These are phyloP conservation scores for Setaria viridis DNA, from an alignment of 202 grass and related monocot genomes.

Conservation along the genomic window DNA sequence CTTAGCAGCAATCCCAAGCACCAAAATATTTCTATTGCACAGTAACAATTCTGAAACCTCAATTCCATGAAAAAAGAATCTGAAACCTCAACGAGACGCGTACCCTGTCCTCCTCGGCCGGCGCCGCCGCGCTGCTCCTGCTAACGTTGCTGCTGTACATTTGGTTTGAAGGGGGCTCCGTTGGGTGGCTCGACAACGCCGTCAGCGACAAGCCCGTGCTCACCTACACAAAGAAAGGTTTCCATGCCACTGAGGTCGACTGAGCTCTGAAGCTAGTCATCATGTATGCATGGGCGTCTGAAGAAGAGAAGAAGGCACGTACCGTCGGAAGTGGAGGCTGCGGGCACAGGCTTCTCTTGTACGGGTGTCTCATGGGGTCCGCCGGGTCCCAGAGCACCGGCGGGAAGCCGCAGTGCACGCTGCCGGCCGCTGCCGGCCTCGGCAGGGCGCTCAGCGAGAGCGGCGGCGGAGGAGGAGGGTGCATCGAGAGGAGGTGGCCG, in stretches of 20 bases:
- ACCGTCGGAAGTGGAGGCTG: slow-evolving; percentile 63
- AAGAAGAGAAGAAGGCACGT: slow-evolving; percentile 11
- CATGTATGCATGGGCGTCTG: neutral
- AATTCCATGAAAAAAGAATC: neutral
- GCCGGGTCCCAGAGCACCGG: slow-evolving; percentile 53
- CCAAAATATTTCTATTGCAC: neutral
- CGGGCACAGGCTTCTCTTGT: slow-evolving; percentile 54
- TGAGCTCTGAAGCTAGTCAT: neutral
- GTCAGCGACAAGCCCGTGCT: slow-evolving; percentile 56
- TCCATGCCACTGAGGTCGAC: neutral
- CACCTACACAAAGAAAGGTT: slow-evolving; percentile 39
- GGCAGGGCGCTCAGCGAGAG: slow-evolving; percentile 38
- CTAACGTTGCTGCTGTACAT: slow-evolving; percentile 53
- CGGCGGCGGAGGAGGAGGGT: slow-evolving; percentile 17
- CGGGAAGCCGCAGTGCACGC: slow-evolving; percentile 34
- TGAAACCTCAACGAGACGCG: neutral
- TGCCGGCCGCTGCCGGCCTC: slow-evolving; percentile 36
- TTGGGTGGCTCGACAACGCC: slow-evolving; percentile 48
- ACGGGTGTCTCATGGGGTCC: slow-evolving; percentile 42
- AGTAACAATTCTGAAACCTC: neutral
- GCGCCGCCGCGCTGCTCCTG: slow-evolving; percentile 40
- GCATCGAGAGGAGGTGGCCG: slow-evolving; percentile 38
- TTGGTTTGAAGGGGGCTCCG: slow-evolving; percentile 99
- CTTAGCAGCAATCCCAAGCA: slow-evolving; percentile 31
- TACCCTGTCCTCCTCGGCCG: slow-evolving; percentile 65